Conservation (phyloP, 177 flowering plant genomes). For the Vitis hybrid region DNA sequence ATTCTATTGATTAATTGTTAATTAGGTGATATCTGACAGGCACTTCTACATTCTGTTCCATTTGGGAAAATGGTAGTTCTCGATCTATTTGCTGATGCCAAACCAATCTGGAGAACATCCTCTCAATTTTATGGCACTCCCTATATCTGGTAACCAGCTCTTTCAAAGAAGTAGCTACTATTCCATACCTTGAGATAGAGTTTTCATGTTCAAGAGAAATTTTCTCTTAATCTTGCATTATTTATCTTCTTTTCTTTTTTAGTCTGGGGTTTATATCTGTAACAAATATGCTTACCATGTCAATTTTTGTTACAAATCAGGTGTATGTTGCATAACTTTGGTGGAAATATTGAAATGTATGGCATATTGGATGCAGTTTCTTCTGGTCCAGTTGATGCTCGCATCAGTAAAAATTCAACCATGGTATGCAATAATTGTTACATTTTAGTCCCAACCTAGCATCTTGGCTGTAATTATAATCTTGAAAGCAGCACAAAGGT, state of each 20-base stretch:
- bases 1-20: background rate
- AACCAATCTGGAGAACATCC: constrained; percentile 85
- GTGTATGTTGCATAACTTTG: constrained; percentile 81
- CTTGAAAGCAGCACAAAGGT: no score
- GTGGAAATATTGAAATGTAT: constrained; percentile 81
- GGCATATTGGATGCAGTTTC: constrained; percentile 64
- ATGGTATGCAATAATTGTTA: constrained; percentile 38
- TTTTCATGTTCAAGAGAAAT: background rate
- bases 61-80: constrained; percentile 96
- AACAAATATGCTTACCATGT: background rate
- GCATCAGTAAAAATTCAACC: constrained; percentile 58
- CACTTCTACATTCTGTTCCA: constrained; percentile 95
- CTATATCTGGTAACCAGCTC: constrained; percentile 66
- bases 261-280: background rate
- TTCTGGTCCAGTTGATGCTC: constrained; percentile 73
- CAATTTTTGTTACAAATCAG: constrained; percentile 25
- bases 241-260: background rate
- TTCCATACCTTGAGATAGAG: background rate
- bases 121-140: constrained; percentile 94
- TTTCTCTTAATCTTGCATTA: background rate
- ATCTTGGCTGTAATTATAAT: no score
- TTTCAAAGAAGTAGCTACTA: background rate
- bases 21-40: constrained; percentile 47
- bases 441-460: no score
- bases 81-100: constrained; percentile 97